These are phyloP conservation scores for Melampsora americana DNA, from an alignment of 1,284 basidiomycete genomes.

Conservation along the genomic window DNA sequence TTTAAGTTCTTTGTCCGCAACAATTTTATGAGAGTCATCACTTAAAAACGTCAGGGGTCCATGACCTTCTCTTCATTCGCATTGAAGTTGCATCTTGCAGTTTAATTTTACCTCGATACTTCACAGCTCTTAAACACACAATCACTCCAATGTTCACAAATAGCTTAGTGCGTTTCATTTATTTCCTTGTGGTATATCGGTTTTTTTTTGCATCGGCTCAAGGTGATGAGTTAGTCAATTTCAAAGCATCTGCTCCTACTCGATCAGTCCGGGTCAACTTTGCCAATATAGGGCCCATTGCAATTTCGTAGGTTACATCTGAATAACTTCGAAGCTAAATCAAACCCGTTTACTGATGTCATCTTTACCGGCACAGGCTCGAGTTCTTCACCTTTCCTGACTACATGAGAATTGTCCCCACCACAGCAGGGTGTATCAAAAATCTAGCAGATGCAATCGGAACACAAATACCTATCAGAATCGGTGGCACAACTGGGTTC, in stretches of 20 bases:
- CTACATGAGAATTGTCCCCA: slow-evolving; percentile 11
- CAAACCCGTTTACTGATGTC: neutral
- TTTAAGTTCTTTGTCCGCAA: neutral
- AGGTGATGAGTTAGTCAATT: neutral
- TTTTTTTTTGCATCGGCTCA: neutral
- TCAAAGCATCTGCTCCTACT: neutral
- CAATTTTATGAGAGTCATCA: neutral
- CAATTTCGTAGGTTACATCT: neutral
- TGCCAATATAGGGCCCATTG: neutral
- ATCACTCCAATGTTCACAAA: no score
- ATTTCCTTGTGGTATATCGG: no score
- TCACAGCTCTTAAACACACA: no score
- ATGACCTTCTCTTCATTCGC: neutral
- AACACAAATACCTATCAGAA: neutral
- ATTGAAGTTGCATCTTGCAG: neutral
- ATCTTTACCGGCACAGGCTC: neutral
- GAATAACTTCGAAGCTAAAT: neutral
- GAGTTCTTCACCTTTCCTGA: slow-evolving; percentile 26
- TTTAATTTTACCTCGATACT: slow-evolving; percentile 3
- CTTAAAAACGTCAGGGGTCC: neutral
- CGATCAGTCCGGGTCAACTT: neutral
- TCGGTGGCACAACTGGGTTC: slow-evolving; percentile 27
- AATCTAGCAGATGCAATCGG: slow-evolving; percentile 14
- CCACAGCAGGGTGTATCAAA: slow-evolving; percentile 10
- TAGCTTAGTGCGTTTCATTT: no score